phyloP scores from a whole-genome alignment of 176 grass and related monocot species.

The Carex parvula region DNA sequence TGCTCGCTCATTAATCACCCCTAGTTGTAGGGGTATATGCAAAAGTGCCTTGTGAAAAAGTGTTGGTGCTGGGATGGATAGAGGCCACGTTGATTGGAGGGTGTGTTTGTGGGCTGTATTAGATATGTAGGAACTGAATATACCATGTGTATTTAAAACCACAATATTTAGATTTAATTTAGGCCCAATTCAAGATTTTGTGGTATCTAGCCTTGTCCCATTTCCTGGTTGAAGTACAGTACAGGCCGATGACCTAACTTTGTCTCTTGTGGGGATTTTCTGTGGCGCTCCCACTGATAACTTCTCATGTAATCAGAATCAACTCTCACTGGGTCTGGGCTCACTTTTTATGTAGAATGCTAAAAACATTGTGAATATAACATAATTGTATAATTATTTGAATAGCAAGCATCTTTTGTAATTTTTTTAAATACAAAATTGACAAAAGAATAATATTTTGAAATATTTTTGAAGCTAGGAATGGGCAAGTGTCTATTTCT shows the following conservation, averaged over 20 bases:
- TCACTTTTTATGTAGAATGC: no score
- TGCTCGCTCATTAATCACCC: no score
- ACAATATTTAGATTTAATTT: slow-evolving; percentile 5
- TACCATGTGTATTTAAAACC: slow-evolving; percentile 5
- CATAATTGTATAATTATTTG: no score
- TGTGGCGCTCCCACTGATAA: background rate
- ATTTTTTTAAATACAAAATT: no score
- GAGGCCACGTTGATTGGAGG: background rate
- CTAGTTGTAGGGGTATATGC: no score
- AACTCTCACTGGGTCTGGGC: no score
- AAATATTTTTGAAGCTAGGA: no score
- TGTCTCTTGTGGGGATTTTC: background rate
- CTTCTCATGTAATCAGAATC: no score
- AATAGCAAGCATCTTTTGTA: no score
- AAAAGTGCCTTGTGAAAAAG: background rate
- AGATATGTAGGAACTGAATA: slow-evolving; percentile 4
- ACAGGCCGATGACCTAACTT: background rate
- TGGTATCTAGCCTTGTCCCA: background rate
- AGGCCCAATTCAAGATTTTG: slow-evolving; percentile 19
- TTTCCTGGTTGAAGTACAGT: slow-evolving; percentile 23
- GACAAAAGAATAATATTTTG: no score
- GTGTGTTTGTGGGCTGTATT: slow-evolving; percentile 6
- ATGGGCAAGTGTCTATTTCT: no score
- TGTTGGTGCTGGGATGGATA: slow-evolving; percentile 7
- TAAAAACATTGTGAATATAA: no score